A percentile compares a stretch with the other conserved stretches of the same genome.
Evolutionary conservation across 225 moss, liverwort and hornwort genomes (phyloP).

Genomic region (Rhytidiadelphus loreus): DNA sequence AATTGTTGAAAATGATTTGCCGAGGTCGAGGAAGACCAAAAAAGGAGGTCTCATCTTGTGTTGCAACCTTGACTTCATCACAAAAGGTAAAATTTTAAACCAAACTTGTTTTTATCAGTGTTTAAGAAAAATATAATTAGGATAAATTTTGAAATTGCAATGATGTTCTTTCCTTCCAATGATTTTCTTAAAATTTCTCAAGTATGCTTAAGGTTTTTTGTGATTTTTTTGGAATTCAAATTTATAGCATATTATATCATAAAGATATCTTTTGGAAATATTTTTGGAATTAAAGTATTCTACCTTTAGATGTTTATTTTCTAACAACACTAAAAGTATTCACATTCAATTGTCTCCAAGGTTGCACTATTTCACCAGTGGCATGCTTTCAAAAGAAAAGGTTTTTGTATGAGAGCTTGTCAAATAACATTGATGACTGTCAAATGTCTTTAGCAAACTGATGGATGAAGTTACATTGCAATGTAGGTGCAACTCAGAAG

Average conservation of each 20-base stretch:
- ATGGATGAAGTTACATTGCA: neutral
- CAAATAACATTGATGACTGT: neutral
- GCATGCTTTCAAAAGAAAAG: neutral
- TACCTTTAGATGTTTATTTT: neutral
- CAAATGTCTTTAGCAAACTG: neutral
- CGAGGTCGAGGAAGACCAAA: constrained; percentile 6
- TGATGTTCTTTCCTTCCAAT: neutral
- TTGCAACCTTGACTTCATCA: neutral
- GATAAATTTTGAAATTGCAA: neutral
- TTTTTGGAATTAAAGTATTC: neutral
- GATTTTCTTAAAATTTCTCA: neutral
- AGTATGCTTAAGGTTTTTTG: neutral
- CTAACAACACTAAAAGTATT: neutral
- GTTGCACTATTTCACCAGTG: neutral
- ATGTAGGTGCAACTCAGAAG: constrained; percentile 1
- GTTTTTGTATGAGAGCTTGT: neutral
- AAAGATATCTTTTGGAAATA: neutral
- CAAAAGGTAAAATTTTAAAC: neutral
- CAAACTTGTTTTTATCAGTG: neutral
- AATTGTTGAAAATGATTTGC: constrained; percentile 4
- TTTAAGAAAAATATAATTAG: neutral
- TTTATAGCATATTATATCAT: neutral
- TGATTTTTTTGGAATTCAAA: neutral
- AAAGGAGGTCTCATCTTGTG: neutral
- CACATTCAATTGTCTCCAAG: neutral